phyloP scores from a whole-genome alignment of 2,329 filamentous ascomycete species.

The Tolypocladium inflatum region DNA sequence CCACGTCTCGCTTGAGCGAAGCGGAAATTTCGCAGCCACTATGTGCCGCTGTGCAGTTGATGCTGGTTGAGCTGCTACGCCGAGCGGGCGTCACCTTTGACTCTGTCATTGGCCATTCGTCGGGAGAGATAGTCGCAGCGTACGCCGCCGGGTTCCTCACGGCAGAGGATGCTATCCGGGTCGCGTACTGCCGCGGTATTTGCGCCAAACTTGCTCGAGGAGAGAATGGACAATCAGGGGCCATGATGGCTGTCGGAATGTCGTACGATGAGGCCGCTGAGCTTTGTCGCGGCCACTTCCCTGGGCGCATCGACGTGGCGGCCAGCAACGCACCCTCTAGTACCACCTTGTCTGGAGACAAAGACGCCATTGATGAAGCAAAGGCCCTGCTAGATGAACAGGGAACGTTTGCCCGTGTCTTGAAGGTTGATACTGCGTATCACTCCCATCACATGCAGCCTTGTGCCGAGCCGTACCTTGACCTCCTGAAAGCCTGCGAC shows the following conservation, averaged over 20 bases:
- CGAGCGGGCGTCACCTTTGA: conserved; percentile 17
- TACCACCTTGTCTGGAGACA: conserved; percentile 20
- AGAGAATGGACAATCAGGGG: background rate
- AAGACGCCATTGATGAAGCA: conserved; percentile 14
- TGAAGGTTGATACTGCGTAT: conserved; percentile 30
- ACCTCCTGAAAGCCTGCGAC: background rate
- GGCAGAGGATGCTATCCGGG: background rate
- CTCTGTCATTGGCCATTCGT: conserved; percentile 28
- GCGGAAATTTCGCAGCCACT: conserved; percentile 17
- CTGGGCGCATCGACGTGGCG: conserved; percentile 15
- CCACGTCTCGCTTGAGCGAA: background rate
- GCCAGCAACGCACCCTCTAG: conserved; percentile 12
- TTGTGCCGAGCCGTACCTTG: conserved; percentile 8
- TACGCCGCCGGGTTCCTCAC: conserved; percentile 21
- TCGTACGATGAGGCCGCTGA: conserved; percentile 1
- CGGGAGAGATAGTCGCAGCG: conserved; percentile 31
- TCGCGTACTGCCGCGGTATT: conserved; percentile 4
- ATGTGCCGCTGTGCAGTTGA: conserved; percentile 28
- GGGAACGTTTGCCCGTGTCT: conserved; percentile 15
- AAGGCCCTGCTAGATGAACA: conserved; percentile 12
- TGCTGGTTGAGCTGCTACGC: conserved; percentile 25
- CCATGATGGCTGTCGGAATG: conserved; percentile 13
- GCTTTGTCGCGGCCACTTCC: conserved; percentile 6
- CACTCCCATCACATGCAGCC: conserved; percentile 28
- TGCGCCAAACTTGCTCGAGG: conserved; percentile 1